Conservation (phyloP, 75 land plant genomes). For the Picea sitchensis region DNA sequence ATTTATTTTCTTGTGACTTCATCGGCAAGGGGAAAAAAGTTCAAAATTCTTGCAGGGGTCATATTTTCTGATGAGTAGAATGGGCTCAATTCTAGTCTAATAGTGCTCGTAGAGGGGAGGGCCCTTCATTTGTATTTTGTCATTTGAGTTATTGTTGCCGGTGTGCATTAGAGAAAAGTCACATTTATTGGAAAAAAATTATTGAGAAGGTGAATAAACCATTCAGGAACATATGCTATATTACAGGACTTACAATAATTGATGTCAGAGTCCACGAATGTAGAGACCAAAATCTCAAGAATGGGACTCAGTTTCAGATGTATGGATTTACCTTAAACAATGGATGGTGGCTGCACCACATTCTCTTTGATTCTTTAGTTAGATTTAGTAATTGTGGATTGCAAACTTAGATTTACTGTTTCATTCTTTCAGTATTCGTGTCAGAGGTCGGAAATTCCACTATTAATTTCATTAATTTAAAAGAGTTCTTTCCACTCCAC, state of each 20-base stretch:
- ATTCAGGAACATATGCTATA: constrained; percentile 7
- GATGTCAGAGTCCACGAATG: constrained; percentile 8
- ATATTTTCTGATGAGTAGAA: neutral
- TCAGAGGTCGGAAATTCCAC: neutral
- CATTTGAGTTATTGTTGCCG: neutral
- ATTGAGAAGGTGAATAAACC: constrained; percentile 5
- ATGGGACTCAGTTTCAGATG: constrained; percentile 9
- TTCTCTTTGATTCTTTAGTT: constrained; percentile 10
- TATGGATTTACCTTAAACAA: constrained; percentile 2
- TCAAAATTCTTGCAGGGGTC: neutral
- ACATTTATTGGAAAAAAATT: constrained; percentile 7
- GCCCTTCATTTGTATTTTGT: constrained; percentile 7
- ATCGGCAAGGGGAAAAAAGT: neutral
- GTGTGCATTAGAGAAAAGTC: neutral
- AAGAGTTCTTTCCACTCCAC: neutral
- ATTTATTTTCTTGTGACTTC: neutral
- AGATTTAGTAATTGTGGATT: constrained; percentile 9
- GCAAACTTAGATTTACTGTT: neutral
- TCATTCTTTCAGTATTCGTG: constrained; percentile 9
- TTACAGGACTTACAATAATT: constrained; percentile 6
- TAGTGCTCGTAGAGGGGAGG: neutral
- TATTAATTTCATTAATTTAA: constrained; percentile 10
- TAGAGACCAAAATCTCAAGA: neutral
- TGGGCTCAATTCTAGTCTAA: constrained; percentile 10
- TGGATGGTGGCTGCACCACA: constrained; percentile 4